Conservation (phyloP, 225 moss, liverwort and hornwort species). For the Sphagnum tenellum region DNA sequence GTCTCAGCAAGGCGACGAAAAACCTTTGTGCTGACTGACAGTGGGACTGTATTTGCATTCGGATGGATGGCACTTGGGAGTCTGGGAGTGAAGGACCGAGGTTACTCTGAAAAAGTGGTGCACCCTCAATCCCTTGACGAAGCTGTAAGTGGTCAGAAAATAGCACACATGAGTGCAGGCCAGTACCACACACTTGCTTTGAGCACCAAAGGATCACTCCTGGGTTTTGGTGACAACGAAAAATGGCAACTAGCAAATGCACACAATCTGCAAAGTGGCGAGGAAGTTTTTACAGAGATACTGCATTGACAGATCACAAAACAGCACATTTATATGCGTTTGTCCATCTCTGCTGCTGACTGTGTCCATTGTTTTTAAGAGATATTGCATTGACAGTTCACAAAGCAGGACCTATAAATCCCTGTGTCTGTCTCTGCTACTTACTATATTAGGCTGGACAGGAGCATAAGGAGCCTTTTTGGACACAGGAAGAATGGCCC, state of each 20-base stretch:
- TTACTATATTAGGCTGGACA: too few species aligned
- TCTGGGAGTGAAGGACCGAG: conserved; percentile 39
- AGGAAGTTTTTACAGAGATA: too few species aligned
- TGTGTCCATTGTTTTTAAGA: too few species aligned
- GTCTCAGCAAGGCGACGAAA: conserved; percentile 63
- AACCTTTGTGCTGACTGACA: conserved; percentile 64
- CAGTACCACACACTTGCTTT: conserved; percentile 63
- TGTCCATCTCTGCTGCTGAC: too few species aligned
- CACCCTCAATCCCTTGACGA: conserved; percentile 33
- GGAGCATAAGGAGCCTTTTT: too few species aligned
- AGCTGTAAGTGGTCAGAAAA: conserved; percentile 31
- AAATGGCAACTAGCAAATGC: conserved; percentile 33
- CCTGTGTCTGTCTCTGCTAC: too few species aligned
- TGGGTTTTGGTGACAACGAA: conserved; percentile 70
- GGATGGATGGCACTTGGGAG: conserved; percentile 68
- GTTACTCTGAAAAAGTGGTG: conserved; percentile 48
- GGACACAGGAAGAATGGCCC: too few species aligned
- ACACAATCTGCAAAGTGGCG: too few species aligned
- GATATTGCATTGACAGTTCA: too few species aligned
- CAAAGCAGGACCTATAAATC: too few species aligned
- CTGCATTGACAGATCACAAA: too few species aligned
- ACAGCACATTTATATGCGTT: too few species aligned
- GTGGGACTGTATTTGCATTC: conserved; percentile 50
- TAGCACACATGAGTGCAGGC: conserved; percentile 50
- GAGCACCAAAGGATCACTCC: conserved; percentile 37